Base-by-base conservation (phyloP, 2,329 filamentous ascomycete genomes). In the Colletotrichum cereale region DNA sequence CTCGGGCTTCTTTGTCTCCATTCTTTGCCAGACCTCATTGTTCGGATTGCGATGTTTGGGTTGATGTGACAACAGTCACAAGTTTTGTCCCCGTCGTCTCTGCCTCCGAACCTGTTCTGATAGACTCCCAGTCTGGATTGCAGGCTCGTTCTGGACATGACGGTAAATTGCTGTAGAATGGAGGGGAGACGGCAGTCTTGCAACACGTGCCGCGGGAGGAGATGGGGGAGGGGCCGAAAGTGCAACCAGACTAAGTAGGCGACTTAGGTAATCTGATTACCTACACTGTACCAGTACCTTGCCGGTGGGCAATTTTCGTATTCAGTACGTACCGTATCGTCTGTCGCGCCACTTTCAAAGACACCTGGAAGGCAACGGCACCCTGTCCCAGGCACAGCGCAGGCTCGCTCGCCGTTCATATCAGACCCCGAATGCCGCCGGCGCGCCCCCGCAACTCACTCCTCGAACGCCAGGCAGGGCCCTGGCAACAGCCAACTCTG, bases 351-450 rank as follows among this genome's bases (percentile, higher is more conserved):
- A 56, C 44, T n/a, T 38, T 34, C 48, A 52, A 18, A 31, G 24
- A 52, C 24, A 42, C 63, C n/a, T 34, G 29, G 50, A 31, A 34
- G 57, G 60, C 60, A 62, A 62, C 44, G 44, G 60, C 38, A 16
- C 56, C 56, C 36, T 21, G 44, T 44, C 60, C 38, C 57, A 38
- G 36, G 31, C 26, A 58, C 48, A 57, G 50, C 21, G 34, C 26
- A 50, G 47, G 38, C 57, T 55, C 36, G 58, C 58, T 60, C 34
- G 34, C 58, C n/a, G 44, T 16, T 14, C 14, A 52, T 47, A 52
- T 47, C 61, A 67, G 63, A 67, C 68, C 65, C 68, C 68, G 68
- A 71, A 55, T 48, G 58, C 64, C 68, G 64, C 68, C 64, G 12
- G 24, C 18, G 53, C 68, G 65, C 58, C 68, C 68, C 68, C 68